phyloP scores from a whole-genome alignment of 1,284 basidiomycete genomes.

The Cryptococcus sp. region DNA sequence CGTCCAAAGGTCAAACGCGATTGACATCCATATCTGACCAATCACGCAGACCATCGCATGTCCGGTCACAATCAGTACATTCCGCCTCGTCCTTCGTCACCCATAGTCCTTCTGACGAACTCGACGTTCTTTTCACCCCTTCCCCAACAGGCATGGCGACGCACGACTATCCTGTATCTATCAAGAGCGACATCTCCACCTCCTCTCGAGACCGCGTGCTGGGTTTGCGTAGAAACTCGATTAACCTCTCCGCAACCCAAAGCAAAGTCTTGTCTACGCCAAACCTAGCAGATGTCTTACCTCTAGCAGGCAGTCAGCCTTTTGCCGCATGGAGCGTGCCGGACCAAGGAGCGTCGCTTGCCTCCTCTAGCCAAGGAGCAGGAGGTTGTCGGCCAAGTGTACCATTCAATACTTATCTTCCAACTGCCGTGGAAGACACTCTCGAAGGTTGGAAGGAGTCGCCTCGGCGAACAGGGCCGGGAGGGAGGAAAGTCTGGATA shows the following conservation, averaged over 20 bases:
- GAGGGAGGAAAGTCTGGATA: slow-evolving; percentile 24
- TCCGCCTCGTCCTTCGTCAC: background rate
- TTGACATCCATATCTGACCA: too few species aligned
- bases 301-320: slow-evolving; percentile 22
- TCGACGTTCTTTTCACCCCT: slow-evolving; percentile 23
- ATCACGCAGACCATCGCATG: background rate
- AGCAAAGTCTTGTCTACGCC: slow-evolving; percentile 20
- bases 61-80: background rate
- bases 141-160: slow-evolving; percentile 1
- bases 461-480: slow-evolving; percentile 13
- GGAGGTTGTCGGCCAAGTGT: background rate
- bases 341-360: background rate
- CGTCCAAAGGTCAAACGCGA: background rate
- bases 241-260: slow-evolving; percentile 2
- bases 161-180: slow-evolving; percentile 11
- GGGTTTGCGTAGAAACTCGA: slow-evolving; percentile 12
- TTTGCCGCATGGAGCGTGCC: slow-evolving; percentile 30
- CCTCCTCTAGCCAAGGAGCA: background rate
- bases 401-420: too few species aligned
- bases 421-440: background rate
- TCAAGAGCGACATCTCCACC: slow-evolving; percentile 8
- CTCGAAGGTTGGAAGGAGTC: slow-evolving; percentile 25
- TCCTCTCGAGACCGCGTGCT: slow-evolving; percentile 25
- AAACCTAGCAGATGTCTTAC: slow-evolving; percentile 29
- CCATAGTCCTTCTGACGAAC: slow-evolving; percentile 10